Conservation (phyloP, 768 basidiomycete species). For the Chiua virens region DNA sequence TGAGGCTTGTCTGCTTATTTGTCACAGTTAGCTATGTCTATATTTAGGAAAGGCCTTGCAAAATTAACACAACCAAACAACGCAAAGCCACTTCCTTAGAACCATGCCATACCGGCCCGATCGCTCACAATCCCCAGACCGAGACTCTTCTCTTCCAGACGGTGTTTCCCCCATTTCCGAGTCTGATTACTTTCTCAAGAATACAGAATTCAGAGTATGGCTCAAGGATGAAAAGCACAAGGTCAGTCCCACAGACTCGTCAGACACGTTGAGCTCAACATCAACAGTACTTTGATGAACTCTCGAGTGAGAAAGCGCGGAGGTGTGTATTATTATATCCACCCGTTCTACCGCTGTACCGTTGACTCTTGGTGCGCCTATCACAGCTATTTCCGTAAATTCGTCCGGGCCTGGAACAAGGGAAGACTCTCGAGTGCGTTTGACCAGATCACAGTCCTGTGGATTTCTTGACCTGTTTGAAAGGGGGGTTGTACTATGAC, state of each 20-base stretch:
- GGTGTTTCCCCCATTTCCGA: conserved; percentile 67
- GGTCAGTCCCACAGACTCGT: conserved; percentile 33
- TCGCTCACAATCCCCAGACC: conserved; percentile 48
- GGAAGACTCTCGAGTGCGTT: conserved; percentile 64
- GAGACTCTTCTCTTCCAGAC: conserved; percentile 47
- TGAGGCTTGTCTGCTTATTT: too few species aligned
- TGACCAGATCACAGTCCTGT: neutral
- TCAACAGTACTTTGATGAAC: conserved; percentile 78
- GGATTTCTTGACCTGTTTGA: neutral
- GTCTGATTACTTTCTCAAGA: conserved; percentile 88
- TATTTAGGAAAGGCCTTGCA: neutral
- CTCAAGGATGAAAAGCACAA: conserved; percentile 70
- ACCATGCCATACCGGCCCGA: conserved; percentile 15
- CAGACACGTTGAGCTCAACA: conserved; percentile 17
- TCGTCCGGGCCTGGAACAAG: conserved; percentile 88
- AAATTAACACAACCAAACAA: conserved; percentile 13
- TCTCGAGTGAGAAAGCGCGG: conserved; percentile 79
- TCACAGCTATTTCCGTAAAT: conserved; percentile 86
- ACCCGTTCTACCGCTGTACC: conserved; percentile 28
- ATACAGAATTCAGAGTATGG: conserved; percentile 85
- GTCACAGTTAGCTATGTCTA: neutral
- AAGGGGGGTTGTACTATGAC: conserved; percentile 57
- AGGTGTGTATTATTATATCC: conserved; percentile 45
- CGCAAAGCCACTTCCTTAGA: neutral
- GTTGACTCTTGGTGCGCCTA: conserved; percentile 11